Evolutionary conservation across 768 basidiomycete species (phyloP).

Genomic region (Lactarius hengduanensis): DNA sequence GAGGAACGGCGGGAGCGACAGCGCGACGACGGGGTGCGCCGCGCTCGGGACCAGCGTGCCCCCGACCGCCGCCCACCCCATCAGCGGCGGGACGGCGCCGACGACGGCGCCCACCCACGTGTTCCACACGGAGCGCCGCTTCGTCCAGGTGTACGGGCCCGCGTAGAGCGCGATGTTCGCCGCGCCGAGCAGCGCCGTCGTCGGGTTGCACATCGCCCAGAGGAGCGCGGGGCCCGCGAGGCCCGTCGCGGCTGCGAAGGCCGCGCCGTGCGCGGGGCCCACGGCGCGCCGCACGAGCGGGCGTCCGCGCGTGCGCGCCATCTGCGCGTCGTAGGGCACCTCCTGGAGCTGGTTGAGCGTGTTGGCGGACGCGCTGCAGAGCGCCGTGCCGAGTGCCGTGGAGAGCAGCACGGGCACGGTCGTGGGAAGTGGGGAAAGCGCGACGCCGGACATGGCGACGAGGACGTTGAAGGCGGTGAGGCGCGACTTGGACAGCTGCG

Average conservation of each 20-base stretch:
- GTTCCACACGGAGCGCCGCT: conserved; percentile 76
- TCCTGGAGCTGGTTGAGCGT: conserved; percentile 94
- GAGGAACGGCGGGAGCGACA: conserved; percentile 64
- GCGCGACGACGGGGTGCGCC: conserved; percentile 52
- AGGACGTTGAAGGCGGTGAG: conserved; percentile 84
- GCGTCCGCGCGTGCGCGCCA: conserved; percentile 83
- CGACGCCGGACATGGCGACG: conserved; percentile 89
- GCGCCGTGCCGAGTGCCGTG: conserved; percentile 83
- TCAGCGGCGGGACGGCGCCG: conserved; percentile 88
- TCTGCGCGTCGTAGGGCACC: conserved; percentile 94
- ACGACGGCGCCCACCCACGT: conserved; percentile 96
- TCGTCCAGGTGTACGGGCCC: conserved; percentile 89
- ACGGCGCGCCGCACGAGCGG: conserved; percentile 87
- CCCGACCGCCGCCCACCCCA: conserved; percentile 98
- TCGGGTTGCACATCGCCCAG: conserved; percentile 80
- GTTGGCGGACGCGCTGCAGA: conserved; percentile 93
- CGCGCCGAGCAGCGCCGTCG: conserved; percentile 79
- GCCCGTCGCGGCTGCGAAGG: conserved; percentile 77
- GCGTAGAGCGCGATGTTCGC: conserved; percentile 89
- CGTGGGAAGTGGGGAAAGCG: conserved; percentile 84
- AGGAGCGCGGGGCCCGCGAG: conserved; percentile 75
- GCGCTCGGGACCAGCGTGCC: conserved; percentile 69
- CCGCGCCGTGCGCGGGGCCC: conserved; percentile 77
- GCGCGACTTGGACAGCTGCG: conserved; percentile 79
- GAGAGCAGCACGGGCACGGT: conserved; percentile 82